A percentile compares a stretch with the other conserved stretches of the same genome.
Conservation (phyloP, 2,329 filamentous ascomycete genomes). For the Colletotrichum sidae region DNA sequence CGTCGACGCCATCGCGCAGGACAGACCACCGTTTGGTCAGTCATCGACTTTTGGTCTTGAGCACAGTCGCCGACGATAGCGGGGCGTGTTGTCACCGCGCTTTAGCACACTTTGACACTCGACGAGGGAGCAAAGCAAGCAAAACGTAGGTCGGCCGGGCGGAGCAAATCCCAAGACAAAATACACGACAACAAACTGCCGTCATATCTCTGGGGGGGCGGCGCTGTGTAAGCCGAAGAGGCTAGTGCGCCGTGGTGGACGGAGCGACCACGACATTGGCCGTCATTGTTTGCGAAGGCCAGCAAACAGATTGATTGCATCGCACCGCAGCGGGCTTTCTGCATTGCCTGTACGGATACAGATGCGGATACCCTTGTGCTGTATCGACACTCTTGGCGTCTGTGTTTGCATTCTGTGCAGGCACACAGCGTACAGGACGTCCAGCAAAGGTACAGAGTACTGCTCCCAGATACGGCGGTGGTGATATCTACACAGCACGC, state of each 20-base stretch:
- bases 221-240: conserved; percentile 2
- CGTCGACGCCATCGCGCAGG: conserved; percentile 19
- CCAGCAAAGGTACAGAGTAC: conserved; percentile 1
- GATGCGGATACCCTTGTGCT: neutral
- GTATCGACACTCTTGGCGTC: neutral
- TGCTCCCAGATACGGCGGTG: no score
- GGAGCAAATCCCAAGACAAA: conserved; percentile 10
- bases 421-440: neutral
- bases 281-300: conserved; percentile 1
- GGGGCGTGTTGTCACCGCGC: no score
- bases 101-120: neutral
- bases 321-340: no score
- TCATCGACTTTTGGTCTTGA: conserved; percentile 4
- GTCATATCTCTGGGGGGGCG: conserved; percentile 9
- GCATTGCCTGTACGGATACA: no score
- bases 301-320: no score
- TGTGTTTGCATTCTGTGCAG: neutral
- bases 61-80: no score
- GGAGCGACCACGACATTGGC: conserved; percentile 6
- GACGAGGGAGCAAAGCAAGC: conserved; percentile 18
- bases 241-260: conserved; percentile 17
- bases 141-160: neutral
- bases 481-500: neutral
- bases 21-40: neutral
- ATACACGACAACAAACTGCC: conserved; percentile 27